Percentiles rank a stretch among this genome's conserved stretches.
Conservation (phyloP, 208 protist genomes). For the Angomonas deanei region DNA sequence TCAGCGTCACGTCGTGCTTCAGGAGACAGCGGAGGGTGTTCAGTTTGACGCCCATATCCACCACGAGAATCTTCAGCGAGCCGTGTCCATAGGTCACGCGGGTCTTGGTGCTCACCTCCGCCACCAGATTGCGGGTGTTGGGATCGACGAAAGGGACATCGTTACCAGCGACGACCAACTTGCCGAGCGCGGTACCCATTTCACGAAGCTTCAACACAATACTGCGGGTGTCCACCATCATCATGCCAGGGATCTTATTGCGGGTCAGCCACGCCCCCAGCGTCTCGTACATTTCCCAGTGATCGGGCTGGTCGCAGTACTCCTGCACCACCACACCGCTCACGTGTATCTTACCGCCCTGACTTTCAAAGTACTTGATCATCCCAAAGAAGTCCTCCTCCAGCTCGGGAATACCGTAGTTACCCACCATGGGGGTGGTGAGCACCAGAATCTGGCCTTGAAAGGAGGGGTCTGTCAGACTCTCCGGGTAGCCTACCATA, state of each 20-base stretch:
- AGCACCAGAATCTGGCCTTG: slow-evolving; percentile 97
- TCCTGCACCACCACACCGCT: slow-evolving; percentile 91
- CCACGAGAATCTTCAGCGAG: slow-evolving; percentile 79
- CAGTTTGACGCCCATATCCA: slow-evolving; percentile 94
- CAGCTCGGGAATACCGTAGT: slow-evolving; percentile 94
- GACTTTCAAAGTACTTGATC: slow-evolving; percentile 95
- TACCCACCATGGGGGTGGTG: slow-evolving; percentile 97
- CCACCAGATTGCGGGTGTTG: slow-evolving; percentile 93
- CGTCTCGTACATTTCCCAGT: slow-evolving; percentile 91
- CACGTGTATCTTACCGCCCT: slow-evolving; percentile 82
- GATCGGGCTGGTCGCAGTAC: slow-evolving; percentile 93
- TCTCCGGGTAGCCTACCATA: slow-evolving; percentile 94
- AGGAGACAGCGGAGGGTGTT: slow-evolving; percentile 93
- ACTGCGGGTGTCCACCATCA: slow-evolving; percentile 96
- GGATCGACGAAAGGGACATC: slow-evolving; percentile 91
- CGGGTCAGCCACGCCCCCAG: slow-evolving; percentile 86
- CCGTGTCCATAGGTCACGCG: slow-evolving; percentile 83
- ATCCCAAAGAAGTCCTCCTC: slow-evolving; percentile 91
- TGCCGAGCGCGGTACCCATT: slow-evolving; percentile 90
- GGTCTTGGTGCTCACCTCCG: slow-evolving; percentile 89
- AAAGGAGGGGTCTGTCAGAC: slow-evolving; percentile 98
- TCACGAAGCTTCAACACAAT: slow-evolving; percentile 96
- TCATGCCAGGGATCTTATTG: slow-evolving; percentile 96
- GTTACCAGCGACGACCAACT: slow-evolving; percentile 67
- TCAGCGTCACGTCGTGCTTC: slow-evolving; percentile 82